Evolutionary conservation across 345 rosid genomes (phyloP), one percentile per base, ranked within the genome.

Genomic region (Eutrema japonicum): DNA sequence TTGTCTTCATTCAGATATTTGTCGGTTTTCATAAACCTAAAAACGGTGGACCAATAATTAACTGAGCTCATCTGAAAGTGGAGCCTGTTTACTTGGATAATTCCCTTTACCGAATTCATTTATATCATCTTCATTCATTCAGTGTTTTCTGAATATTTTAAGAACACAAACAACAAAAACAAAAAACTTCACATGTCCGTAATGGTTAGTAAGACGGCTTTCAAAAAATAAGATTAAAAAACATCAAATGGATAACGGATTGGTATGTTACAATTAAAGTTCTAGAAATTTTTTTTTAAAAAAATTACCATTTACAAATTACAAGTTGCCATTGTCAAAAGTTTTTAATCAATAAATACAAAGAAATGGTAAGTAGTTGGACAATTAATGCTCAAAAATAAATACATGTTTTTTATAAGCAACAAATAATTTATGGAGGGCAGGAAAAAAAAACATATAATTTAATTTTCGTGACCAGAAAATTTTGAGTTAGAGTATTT

Each of bases 1-100:
- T 27, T 74, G 78, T 74, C 78, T 48, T 66, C 14, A 18, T 57
- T 58, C 30, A 73, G 48, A 16, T 12, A 65, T 42, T 38, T 58
- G 72, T 74, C 36, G 66, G 29, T 66, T 66, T 61, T 37, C 5
- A 56, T 65, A 10, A 33, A 37, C 45, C 53, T 11, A 36, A 27
- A 73, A 38, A 2, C 22, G 48, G 49, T 73, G 56, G 30, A 72
- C 64, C 38, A 45, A 42, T 62, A 8, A 47, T 36, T 38, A 18
- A 13, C 30, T 32, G 37, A 52, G 36, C 37, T 43, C 2, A 50
- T 29, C 11, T 55, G 6, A 2, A 30, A 9, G 13, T 72, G 47
- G 69, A 53, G 63, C 70, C 63, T 54, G 55, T 72, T 64, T 35
- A 45, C 14, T 64, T 64, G 22, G n/a, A 64, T 35, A 62, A 61